Evolutionary conservation across 2,329 filamentous ascomycete genomes (phyloP), one percentile per base, ranked within the genome.

Genomic region (Sordariomycetes sp.): DNA sequence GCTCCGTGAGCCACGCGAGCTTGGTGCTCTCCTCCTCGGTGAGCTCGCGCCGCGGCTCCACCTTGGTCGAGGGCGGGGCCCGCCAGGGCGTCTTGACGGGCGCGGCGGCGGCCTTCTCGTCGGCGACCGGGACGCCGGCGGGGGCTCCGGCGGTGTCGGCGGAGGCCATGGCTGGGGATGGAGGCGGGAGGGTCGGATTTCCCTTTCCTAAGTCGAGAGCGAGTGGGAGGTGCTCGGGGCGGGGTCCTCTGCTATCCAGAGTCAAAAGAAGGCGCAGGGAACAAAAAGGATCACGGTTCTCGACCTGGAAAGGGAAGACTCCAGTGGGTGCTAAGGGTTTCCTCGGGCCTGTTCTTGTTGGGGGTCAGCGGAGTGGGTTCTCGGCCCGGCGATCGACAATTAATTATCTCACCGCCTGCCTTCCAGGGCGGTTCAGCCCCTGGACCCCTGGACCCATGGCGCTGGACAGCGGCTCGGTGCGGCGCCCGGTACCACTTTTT

Each of bases 1-100:
- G 80, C 53, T 81, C 77, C 53, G 97, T 81, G 55, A 97, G 79
- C 62, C 83, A 76, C 51, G 86, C 81, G 74, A 97, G 97, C 74
- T 96, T 97, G 63, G 79, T 70, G 68, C 89, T 74, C 73, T 97
- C 89, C 40, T 96, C 90, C 11, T 81, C 68, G 12, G 86, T 91
- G 65, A 97, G 81, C 59, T 79, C 71, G 6, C 82, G 71, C 11
- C 78, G 76, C 6, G 81, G 28, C 3, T 18, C 20, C 2, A 54
- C n/a, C 16, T 48, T 54, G 5, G 51, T 50, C 22, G 51, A 51
- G n/a, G 40, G 11, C 22, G 57, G 57, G 7, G 35, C 32, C 10
- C 11, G 20, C 25, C 40, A 54, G 11, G 57, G 57, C 16, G 51
- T 53, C 52, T 54, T 54, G 50, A 43, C 2, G n/a, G 28, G 28